Conservation (phyloP, 1,284 basidiomycete genomes). For the Ceratobasidium theobromae region DNA sequence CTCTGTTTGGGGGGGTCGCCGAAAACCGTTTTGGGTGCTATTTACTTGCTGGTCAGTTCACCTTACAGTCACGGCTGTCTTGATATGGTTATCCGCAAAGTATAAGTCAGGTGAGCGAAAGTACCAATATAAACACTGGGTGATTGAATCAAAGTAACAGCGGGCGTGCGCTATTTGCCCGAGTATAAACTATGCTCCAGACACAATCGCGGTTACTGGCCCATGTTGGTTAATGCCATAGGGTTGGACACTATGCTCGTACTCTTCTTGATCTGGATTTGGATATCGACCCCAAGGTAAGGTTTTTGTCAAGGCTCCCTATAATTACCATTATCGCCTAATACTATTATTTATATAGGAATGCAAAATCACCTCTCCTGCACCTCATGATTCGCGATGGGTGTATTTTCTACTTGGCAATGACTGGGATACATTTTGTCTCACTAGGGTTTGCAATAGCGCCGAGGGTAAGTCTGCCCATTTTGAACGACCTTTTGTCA, state of each 20-base stretch:
- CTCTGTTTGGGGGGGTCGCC: not conserved
- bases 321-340: too few relatives aligned
- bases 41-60: not conserved
- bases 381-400: not conserved
- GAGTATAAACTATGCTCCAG: not conserved
- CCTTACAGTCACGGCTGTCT: not conserved
- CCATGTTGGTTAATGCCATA: not conserved
- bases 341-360: not conserved
- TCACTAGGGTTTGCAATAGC: too few relatives aligned
- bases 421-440: too few relatives aligned
- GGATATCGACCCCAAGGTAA: constrained; percentile 9
- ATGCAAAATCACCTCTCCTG: not conserved
- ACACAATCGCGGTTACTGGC: not conserved
- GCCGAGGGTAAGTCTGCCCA: too few relatives aligned
- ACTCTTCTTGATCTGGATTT: not conserved
- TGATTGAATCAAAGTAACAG: not conserved
- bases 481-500: too few relatives aligned
- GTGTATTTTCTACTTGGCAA: not conserved
- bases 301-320: too few relatives aligned
- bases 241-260: not conserved
- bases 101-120: not conserved
- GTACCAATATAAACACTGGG: not conserved
- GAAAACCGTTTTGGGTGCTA: constrained; percentile 3
- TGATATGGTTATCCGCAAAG: not conserved
- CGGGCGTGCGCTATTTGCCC: not conserved